Base-by-base conservation (phyloP, 495 filamentous ascomycete species). In the Cetradonia linearis region DNA sequence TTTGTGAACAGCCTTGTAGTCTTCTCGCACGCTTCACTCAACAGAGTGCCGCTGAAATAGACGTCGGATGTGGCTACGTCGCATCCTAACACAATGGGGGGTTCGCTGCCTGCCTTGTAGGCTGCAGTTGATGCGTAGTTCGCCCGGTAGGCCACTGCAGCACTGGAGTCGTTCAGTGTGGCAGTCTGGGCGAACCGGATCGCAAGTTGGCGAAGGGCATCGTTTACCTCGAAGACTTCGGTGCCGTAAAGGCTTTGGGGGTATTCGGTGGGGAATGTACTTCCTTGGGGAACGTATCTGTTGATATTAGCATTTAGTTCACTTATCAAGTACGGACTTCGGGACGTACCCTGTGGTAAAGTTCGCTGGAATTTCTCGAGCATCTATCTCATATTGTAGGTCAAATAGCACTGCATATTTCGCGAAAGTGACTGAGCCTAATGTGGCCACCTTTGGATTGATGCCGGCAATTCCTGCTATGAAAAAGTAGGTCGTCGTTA, bases 191-290 rank as follows among this genome's bases (percentile, higher is more conserved):
- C 86, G 54, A 84, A 82, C 11, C 63, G 55, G 27, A 76, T 80
- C 1, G 83, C 85, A 6, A 78, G 65, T 31, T 78, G 70, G 23
- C 83, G 79, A 1, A 89, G 77, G 7, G 75, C 74, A 27, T 76
- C 75, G 70, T 86, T 88, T 36, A 89, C 69, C 68, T 89, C 86
- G 70, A 87, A 84, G 30, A 89, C 86, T 70, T 91, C 87, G 11
- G 86, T 88, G 52, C 87, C 86, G 70, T 89, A 89, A 67, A 86
- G 77, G 54, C 61, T 76, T 49, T 67, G 67, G 0, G 87, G 86
- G 66, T 86, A 89, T 61, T 85, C 66, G 52, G 75, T 66, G 2
- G 86, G 82, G 31, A 37, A 53, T 8, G 69, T 62, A 3, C 78
- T 69, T 6, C 86, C 86, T 65, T 81, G 80, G 0, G 84, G 76